Base-by-base conservation (phyloP, 306 rosid species). In the Acmispon strigosus region DNA sequence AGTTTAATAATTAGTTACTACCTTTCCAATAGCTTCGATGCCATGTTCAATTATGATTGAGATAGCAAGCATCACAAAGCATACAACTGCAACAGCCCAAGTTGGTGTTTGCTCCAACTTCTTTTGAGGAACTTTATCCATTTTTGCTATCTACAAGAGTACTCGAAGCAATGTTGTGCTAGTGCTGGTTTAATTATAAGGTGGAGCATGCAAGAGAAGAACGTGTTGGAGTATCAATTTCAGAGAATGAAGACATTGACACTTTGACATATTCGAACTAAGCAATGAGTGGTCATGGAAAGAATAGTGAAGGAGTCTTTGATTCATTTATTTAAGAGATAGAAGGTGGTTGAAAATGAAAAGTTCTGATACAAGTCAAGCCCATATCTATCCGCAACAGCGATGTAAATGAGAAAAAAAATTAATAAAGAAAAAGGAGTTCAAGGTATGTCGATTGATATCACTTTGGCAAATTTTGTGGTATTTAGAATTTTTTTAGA, bases 61-160 rank as follows among this genome's bases (percentile, higher is more conserved):
- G 69, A 88, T 67, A 15, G 71, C 61, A 29, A 90, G 78, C 83
- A 90, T 29, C 29, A 78, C 83, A 70, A 90, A 80, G 74, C 91
- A 84, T 47, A 88, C 90, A 62, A 61, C 83, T 0, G 92, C 89
- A 55, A 90, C 92, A 4, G 95, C 90, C 96, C 96, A 90, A 0
- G 92, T 88, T 53, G 96, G 72, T 4, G 96, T 90, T 43, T 76
- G 43, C 69, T 78, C 83, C 77, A 90, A 49, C 4, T 82, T 51
- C 51, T 80, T 79, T 76, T 90, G 87, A 13, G 44, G 3, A 10
- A 8, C 82, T 0, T 1, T 2, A 3, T 10, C 62, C 18, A 42
- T 77, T 70, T 69, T 74, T n/a, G n/a, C n/a, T n/a, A n/a, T n/a
- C n/a, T n/a, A n/a, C n/a, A n/a, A n/a, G 11, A 39, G 0, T 7